A percentile compares a stretch with the other conserved stretches of the same genome.
Conservation (phyloP, 805 yeast species). For the Yamadazyma takamatsuzukensis region DNA sequence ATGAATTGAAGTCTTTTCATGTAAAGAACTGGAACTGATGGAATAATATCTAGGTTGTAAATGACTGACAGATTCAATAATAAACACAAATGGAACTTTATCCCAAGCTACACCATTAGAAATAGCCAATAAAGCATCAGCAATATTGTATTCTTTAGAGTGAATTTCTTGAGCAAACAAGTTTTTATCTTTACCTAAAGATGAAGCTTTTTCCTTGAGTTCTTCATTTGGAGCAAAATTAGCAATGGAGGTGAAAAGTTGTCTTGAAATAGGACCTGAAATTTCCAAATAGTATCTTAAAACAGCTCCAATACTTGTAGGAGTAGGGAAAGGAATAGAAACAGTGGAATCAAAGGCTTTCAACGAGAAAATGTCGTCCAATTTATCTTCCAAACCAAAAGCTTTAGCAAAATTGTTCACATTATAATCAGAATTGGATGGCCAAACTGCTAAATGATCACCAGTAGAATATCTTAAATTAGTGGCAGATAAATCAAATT, state of each 20-base stretch:
- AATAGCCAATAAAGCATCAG: conserved; percentile 64
- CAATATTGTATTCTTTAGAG: conserved; percentile 59
- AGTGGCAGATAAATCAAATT: conserved; percentile 74
- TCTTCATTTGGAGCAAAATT: conserved; percentile 76
- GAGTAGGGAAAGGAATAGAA: conserved; percentile 62
- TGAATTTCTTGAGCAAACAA: conserved; percentile 65
- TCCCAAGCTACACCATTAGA: conserved; percentile 71
- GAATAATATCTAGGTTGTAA: conserved; percentile 95
- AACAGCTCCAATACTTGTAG: conserved; percentile 86
- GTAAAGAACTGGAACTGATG: conserved; percentile 82
- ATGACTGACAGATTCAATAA: conserved; percentile 76
- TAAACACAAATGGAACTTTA: conserved; percentile 75
- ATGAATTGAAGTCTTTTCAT: conserved; percentile 71
- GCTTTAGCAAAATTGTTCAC: conserved; percentile 62
- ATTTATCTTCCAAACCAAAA: conserved; percentile 54
- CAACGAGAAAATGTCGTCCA: conserved; percentile 57
- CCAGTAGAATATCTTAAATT: conserved; percentile 88
- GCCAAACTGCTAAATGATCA: conserved; percentile 94
- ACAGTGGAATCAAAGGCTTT: conserved; percentile 69
- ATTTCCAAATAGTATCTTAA: conserved; percentile 87
- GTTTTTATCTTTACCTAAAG: conserved; percentile 65
- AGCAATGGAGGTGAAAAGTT: conserved; percentile 65
- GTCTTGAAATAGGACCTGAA: conserved; percentile 91
- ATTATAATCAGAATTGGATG: conserved; percentile 78
- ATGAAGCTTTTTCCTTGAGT: conserved; percentile 44